These are phyloP conservation scores for Penicillium sclerotiorum DNA, from an alignment of 2,329 filamentous ascomycete genomes.

Conservation along the genomic window DNA sequence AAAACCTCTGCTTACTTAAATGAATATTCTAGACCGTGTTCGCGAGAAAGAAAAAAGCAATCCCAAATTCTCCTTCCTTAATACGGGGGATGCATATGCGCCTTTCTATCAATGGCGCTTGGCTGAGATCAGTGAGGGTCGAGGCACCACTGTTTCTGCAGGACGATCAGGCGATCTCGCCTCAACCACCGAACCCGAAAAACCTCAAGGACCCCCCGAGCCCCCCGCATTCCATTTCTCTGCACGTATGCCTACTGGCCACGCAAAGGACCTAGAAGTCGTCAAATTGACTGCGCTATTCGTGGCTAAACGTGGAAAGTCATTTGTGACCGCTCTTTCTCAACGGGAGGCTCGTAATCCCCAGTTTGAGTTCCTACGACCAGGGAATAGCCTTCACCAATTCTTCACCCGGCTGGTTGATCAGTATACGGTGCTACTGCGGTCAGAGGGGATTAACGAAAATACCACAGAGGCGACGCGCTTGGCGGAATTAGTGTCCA, in stretches of 20 bases:
- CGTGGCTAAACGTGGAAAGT: constrained; percentile 87
- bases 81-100: constrained; percentile 77
- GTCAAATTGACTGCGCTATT: constrained; percentile 81
- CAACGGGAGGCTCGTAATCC: constrained; percentile 88
- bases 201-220: constrained; percentile 78
- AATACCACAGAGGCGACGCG: constrained; percentile 65
- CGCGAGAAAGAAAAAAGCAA: constrained; percentile 81
- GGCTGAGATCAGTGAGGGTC: constrained; percentile 78
- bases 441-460: constrained; percentile 67
- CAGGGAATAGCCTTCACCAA: constrained; percentile 93
- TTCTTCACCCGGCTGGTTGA: constrained; percentile 93
- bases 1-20: neutral
- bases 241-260: constrained; percentile 95
- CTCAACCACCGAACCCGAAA: constrained; percentile 58
- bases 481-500: constrained; percentile 71
- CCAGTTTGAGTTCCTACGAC: constrained; percentile 94
- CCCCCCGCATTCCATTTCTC: constrained; percentile 91
- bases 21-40: constrained; percentile 63
- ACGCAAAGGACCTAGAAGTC: constrained; percentile 81
- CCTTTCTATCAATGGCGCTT: constrained; percentile 90
- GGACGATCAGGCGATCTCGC: constrained; percentile 69
- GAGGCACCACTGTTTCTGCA: constrained; percentile 76
- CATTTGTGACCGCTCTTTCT: constrained; percentile 86
- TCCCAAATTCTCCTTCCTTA: constrained; percentile 89
- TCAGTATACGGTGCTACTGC: constrained; percentile 82